Percentiles rank a stretch among this genome's conserved stretches.
Evolutionary conservation across 352 stramenopile species (phyloP).

Genomic region (Phytopythium vexans): DNA sequence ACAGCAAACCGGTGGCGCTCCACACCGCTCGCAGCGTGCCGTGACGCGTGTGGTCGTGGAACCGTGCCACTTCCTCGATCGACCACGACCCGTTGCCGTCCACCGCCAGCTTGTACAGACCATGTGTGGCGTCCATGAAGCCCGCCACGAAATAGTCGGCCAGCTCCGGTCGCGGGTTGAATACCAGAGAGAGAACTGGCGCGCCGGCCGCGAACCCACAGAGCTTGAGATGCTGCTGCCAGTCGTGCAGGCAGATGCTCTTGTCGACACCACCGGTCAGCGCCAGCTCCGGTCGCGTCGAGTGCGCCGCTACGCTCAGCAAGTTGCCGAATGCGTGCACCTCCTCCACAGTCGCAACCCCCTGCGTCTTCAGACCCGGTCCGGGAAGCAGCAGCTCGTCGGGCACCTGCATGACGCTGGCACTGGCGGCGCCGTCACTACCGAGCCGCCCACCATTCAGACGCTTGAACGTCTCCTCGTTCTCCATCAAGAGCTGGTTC

Average conservation of each 20-base stretch:
- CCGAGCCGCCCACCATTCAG: constrained; percentile 3
- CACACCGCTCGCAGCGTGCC: constrained; percentile 67
- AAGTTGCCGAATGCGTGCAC: constrained; percentile 68
- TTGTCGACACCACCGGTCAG: constrained; percentile 77
- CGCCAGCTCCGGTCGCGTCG: constrained; percentile 31
- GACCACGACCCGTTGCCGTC: constrained; percentile 26
- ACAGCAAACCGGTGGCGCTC: constrained; percentile 47
- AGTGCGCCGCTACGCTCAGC: constrained; percentile 53
- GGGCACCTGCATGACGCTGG: constrained; percentile 39
- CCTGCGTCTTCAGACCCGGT: constrained; percentile 19
- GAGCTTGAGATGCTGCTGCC: constrained; percentile 42
- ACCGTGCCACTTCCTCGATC: constrained; percentile 37
- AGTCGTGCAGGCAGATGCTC: constrained; percentile 67
- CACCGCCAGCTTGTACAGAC: constrained; percentile 41
- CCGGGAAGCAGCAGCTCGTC: constrained; percentile 71
- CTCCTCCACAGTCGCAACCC: constrained; percentile 34
- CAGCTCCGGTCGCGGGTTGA: constrained; percentile 40
- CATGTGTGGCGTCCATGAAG: constrained; percentile 74
- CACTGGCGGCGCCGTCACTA: not conserved
- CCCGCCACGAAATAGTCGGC: constrained; percentile 57
- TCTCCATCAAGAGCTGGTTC: constrained; percentile 65
- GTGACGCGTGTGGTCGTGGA: constrained; percentile 73
- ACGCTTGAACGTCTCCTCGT: constrained; percentile 31
- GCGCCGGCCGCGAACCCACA: constrained; percentile 25
- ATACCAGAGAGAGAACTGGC: constrained; percentile 58